Evolutionary conservation across 2,329 filamentous ascomycete genomes (phyloP), one percentile per base, ranked within the genome.

Genomic region (Claviceps digitariae): DNA sequence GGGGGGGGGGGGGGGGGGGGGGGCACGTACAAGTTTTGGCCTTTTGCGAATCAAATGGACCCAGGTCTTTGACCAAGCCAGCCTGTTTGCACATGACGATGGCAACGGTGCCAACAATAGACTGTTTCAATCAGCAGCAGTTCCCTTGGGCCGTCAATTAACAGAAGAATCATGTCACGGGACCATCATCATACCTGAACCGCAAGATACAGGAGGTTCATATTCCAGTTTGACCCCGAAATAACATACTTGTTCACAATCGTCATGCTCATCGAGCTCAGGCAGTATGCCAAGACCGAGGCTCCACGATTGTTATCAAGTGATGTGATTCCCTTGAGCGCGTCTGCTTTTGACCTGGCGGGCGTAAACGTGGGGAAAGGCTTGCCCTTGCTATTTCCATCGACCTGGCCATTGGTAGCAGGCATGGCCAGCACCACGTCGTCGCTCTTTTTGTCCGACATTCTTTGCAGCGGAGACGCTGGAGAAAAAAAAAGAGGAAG

Each of bases 221-320:
- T 73, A 72, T 98, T 98, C 81, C 94, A 98, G 60, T 85, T 80
- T 49, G 79, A 78, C 55, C 91, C 93, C 10, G 89, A 96, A 46
- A 98, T 82, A 57, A 96, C 90, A 69, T 94, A 98, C 77, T 98
- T 98, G 75, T 98, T 98, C 69, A 94, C 93, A 21, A 96, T 87
- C 5, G 93, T 98, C 93, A 98, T 98, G 69, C 91, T 80, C 66
- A 98, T 98, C n/a, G 90, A 96, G 53, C 91, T 87, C 64, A 87
- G 76, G 70, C 93, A 98, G 76, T 98, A 98, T 48, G 87, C 82
- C 59, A 95, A 66, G 62, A 98, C 87, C 23, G 91, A 90, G 47
- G 93, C 68, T 47, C 81, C 74, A 17, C 90, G 87, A 69, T 82
- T 93, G 71, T 90, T 88, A 63, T 84, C 79, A 57, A 89, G 48